Base-by-base conservation (phyloP, 352 stramenopile genomes). In the Albugo candida region DNA sequence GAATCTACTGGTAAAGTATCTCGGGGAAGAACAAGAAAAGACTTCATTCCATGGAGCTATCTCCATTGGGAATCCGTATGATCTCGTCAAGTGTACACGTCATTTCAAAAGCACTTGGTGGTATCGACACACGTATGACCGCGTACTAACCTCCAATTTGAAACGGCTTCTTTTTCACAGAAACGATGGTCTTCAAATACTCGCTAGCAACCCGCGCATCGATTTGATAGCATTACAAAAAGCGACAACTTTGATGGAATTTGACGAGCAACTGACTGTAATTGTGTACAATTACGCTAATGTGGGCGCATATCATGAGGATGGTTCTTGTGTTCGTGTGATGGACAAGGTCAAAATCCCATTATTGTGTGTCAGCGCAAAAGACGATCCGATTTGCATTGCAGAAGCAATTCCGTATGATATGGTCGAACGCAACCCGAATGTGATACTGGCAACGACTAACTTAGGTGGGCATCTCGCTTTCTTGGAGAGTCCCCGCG, bases 1-100 rank as follows among this genome's bases (percentile, higher is more conserved):
- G 5, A 83, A 85, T 44, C 66, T 85, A 13, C 53, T 88, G 41
- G 65, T 81, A 38, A 88, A 88, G 56, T 85, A 78, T 51, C 47
- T 85, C 1, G 72, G 70, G 0, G 72, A 85, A 49, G 58, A 81
- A 36, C 53, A 67, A 2, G 45, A 64, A 5, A 45, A 58, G 2
- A 47, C 52, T 27, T 44, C 44, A 45, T 47, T 82, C 11, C 68
- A 64, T 0, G 70, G 64, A 2, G 68, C 54, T 37, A 63, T 85
- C 34, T 79, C 69, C 11, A 65, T 83, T 16, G 70, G 70, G 13
- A 85, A 85, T 42, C 72, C 72, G 17, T 85, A 78, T 49, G 61
- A 81, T 45, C 62, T 85, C 43, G 48, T 58, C 13, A 66, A 55
- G 11, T 78, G 62, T 44, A 65, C 61, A 13, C 42, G 50, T 37